Evolutionary conservation across 2,329 filamentous ascomycete genomes (phyloP), one percentile per base, ranked within the genome.

Genomic region (Diaporthe sp.): DNA sequence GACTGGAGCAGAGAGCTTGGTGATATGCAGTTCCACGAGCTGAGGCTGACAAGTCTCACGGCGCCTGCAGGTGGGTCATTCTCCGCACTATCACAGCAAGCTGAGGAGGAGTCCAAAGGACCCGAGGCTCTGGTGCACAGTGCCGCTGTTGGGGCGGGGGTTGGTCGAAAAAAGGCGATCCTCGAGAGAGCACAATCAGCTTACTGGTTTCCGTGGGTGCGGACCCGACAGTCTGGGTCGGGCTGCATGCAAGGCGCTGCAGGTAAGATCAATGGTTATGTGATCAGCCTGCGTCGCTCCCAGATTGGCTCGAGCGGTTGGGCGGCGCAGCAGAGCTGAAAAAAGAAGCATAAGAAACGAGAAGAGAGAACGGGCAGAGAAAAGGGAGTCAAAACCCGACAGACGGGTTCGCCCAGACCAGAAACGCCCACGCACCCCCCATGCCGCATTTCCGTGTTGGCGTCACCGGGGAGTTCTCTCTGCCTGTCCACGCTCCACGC

Each of bases 151-250:
- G 28, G 57, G 47, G 71, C 47, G 58, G 58, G 71, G 58, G 15
- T 31, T 49, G 31, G 58, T 39, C 44, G 47, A 55, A 53, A 42
- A 42, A 44, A 37, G 61, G 58, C 37, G 25, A 53, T 73, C 22
- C 42, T 72, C 31, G n/a, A 53, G 6, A 42, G 8, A 7, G 13
- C n/a, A 65, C 42, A n/a, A 42, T 55, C 58, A 44, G 37, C 58
- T 73, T 55, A 51, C 71, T 37, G 47, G 31, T 17, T 25, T 57
- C 37, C 17, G 53, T 53, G 49, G 17, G 12, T n/a, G 60, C 34
- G 58, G 34, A 65, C 71, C 71, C 71, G 71, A 73, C 71, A 73
- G 71, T 73, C 49, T 73, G 71, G 71, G 71, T 73, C 71, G n/a
- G 49, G 13, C 65, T 70, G 49, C 65, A 70, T 70, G 65, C 65